These are phyloP conservation scores for Trichoderma semiorbis DNA, from an alignment of 2,329 filamentous ascomycete genomes.

Conservation along the genomic window DNA sequence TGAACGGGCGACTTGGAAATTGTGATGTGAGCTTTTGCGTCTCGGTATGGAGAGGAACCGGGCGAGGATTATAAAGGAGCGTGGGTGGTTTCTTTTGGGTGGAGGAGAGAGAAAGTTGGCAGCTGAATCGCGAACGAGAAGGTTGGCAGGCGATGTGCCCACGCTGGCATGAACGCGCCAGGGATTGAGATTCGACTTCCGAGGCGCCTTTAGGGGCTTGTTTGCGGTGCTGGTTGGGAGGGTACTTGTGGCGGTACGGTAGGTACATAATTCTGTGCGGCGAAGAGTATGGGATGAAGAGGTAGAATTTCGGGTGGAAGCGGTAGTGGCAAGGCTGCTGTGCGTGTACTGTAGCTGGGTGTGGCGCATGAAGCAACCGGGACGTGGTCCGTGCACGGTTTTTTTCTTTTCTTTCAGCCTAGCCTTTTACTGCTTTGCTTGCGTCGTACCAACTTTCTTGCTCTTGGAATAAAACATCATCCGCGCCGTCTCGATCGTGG, in stretches of 20 bases:
- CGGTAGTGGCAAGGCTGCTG: neutral
- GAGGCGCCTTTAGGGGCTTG: neutral
- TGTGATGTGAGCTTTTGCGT: neutral
- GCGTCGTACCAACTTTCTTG: neutral
- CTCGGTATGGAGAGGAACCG: neutral
- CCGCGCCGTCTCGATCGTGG: slow-evolving; percentile 1
- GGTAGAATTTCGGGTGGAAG: neutral
- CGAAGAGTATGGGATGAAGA: neutral
- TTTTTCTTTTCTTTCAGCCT: slow-evolving; percentile 27
- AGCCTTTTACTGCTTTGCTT: neutral
- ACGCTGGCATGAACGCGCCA: slow-evolving; percentile 20
- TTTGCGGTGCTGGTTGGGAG: neutral
- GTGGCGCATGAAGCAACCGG: slow-evolving; percentile 2
- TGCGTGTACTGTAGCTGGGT: neutral
- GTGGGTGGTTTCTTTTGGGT: neutral
- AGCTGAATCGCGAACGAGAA: neutral
- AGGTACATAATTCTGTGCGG: neutral
- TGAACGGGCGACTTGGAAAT: neutral
- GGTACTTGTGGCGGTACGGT: neutral
- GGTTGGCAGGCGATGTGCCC: slow-evolving; percentile 4
- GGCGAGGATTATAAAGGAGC: slow-evolving; percentile 9
- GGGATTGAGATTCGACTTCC: neutral
- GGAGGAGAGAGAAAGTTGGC: neutral
- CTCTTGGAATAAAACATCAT: neutral
- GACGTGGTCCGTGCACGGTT: slow-evolving; percentile 24